These are phyloP conservation scores for Hyphopichia burtonii DNA, from an alignment of 1,139 yeast species.

Conservation along the genomic window DNA sequence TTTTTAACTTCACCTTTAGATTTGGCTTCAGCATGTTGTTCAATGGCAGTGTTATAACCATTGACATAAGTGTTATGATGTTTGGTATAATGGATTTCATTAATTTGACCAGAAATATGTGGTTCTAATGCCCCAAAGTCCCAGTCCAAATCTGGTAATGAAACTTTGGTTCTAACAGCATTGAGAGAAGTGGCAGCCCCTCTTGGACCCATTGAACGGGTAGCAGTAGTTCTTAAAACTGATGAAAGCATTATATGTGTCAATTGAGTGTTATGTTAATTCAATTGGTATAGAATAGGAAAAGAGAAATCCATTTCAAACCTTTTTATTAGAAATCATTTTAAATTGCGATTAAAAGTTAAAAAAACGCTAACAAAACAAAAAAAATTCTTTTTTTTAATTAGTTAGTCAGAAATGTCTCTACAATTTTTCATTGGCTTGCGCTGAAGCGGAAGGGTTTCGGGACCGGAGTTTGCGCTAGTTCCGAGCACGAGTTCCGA, in stretches of 20 bases:
- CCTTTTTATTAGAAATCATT: too few relatives aligned
- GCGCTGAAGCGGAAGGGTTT: too few relatives aligned
- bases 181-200: neutral
- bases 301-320: too few relatives aligned
- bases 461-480: too few relatives aligned
- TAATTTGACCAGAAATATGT: constrained; percentile 41
- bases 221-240: constrained; percentile 18
- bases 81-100: constrained; percentile 40
- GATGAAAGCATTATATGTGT: constrained; percentile 18
- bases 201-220: neutral
- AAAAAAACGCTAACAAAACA: too few relatives aligned
- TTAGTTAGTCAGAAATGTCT: too few relatives aligned
- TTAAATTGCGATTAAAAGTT: too few relatives aligned
- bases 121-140: constrained; percentile 43
- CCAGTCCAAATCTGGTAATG: constrained; percentile 43
- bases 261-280: neutral
- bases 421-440: too few relatives aligned
- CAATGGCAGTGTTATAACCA: constrained; percentile 42
- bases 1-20: constrained; percentile 37
- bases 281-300: too few relatives aligned
- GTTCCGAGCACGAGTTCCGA: too few relatives aligned
- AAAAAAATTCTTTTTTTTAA: too few relatives aligned
- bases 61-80: constrained; percentile 45
- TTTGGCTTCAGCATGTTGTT: constrained; percentile 33
- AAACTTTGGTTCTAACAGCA: constrained; percentile 16